These are phyloP conservation scores for Paecilomyces dactylethromorphus DNA, from an alignment of 2,329 filamentous ascomycete species.

Conservation along the genomic window DNA sequence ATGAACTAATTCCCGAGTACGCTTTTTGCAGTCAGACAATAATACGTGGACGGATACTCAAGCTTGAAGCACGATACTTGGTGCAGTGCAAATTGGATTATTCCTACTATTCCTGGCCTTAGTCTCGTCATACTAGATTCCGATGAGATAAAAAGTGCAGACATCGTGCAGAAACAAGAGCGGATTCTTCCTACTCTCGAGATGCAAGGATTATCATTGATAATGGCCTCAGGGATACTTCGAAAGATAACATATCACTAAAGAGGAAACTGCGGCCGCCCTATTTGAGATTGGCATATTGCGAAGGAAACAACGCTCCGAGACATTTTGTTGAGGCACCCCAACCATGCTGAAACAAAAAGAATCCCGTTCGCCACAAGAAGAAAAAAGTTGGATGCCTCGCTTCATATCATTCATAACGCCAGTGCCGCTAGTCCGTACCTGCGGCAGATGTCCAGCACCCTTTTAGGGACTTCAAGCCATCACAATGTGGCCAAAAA, in stretches of 20 bases:
- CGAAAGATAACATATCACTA: background rate
- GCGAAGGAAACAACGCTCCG: background rate
- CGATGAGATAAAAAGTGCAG: too few relatives aligned
- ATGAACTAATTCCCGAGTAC: too few relatives aligned
- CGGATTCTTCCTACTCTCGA: too few relatives aligned
- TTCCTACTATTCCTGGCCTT: too few relatives aligned
- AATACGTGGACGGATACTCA: too few relatives aligned
- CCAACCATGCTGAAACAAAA: background rate
- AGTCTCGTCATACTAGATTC: too few relatives aligned
- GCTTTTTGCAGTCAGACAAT: too few relatives aligned
- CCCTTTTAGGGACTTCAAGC: background rate
- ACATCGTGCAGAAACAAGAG: too few relatives aligned
- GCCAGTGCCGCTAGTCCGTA: background rate
- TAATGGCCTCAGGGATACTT: background rate
- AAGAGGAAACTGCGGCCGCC: background rate
- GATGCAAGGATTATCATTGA: background rate
- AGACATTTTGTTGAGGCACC: background rate
- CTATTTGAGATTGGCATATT: background rate
- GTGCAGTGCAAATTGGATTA: too few relatives aligned
- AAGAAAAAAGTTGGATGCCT: background rate
- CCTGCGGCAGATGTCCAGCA: background rate
- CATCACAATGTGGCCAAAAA: background rate
- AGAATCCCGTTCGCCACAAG: background rate
- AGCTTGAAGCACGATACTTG: too few relatives aligned
- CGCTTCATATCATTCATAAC: background rate